phyloP scores from a whole-genome alignment of 805 yeast species.

The Metschnikowia noctiluminum region DNA sequence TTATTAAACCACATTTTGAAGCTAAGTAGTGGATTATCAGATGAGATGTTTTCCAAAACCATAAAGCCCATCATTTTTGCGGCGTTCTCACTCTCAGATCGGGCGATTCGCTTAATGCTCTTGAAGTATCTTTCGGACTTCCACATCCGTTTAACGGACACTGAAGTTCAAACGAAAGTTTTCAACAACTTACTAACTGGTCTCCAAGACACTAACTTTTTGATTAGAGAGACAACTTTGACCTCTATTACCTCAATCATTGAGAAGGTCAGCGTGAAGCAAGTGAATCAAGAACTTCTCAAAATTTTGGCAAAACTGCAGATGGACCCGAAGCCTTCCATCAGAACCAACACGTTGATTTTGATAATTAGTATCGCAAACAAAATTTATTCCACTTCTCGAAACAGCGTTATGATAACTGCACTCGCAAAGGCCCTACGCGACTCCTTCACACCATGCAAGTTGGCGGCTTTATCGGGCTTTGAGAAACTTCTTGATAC shows the following conservation, averaged over 20 bases:
- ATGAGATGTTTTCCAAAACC: slow-evolving; percentile 33
- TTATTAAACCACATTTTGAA: slow-evolving; percentile 43
- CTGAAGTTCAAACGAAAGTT: slow-evolving; percentile 65
- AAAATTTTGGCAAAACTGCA: slow-evolving; percentile 80
- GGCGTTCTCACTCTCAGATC: slow-evolving; percentile 64
- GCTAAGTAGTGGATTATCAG: slow-evolving; percentile 27
- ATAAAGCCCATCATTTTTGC: slow-evolving; percentile 63
- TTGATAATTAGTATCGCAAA: slow-evolving; percentile 64
- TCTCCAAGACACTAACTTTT: slow-evolving; percentile 76
- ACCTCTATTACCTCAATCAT: slow-evolving; percentile 61
- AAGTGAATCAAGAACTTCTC: slow-evolving; percentile 80
- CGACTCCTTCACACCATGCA: slow-evolving; percentile 73
- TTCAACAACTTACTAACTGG: slow-evolving; percentile 74
- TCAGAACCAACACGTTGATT: slow-evolving; percentile 73
- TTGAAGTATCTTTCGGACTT: slow-evolving; percentile 59
- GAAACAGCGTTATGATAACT: slow-evolving; percentile 76
- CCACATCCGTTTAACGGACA: slow-evolving; percentile 47
- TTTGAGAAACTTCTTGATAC: slow-evolving; percentile 60
- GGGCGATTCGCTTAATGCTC: slow-evolving; percentile 73
- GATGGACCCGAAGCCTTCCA: slow-evolving; percentile 69
- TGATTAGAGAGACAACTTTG: slow-evolving; percentile 78
- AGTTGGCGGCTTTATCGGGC: slow-evolving; percentile 74
- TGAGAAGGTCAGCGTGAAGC: slow-evolving; percentile 68
- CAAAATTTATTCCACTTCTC: slow-evolving; percentile 49
- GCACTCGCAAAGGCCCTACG: slow-evolving; percentile 81